Percentiles rank a stretch among this genome's conserved stretches.
These are phyloP conservation scores for Lagerstroemia speciosa DNA, from an alignment of 345 rosid genomes.

Conservation along the genomic window DNA sequence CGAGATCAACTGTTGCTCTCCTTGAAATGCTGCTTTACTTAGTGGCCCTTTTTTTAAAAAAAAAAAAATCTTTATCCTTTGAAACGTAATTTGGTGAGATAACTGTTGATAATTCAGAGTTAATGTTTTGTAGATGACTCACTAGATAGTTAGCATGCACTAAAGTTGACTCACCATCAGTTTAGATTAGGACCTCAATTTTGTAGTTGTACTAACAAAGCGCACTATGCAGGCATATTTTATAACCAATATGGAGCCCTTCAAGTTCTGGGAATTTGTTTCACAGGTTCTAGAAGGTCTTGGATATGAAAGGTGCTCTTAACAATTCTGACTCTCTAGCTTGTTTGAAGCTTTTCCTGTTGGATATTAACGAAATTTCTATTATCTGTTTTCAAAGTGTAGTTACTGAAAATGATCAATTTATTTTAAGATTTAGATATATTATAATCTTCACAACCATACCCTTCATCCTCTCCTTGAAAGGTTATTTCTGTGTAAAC, in stretches of 20 bases:
- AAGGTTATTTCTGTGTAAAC: too few species aligned
- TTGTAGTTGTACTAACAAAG: not conserved
- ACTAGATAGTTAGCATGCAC: not conserved
- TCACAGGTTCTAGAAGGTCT: slow-evolving; percentile 70
- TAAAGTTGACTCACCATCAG: not conserved
- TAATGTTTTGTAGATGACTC: not conserved
- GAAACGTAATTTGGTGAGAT: not conserved
- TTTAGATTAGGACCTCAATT: not conserved
- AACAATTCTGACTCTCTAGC: slow-evolving; percentile 7
- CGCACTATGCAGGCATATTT: slow-evolving; percentile 65
- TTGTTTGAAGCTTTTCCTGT: not conserved
- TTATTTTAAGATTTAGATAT: too few species aligned
- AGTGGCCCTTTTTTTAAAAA: not conserved
- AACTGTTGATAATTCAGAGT: not conserved
- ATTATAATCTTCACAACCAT: too few species aligned
- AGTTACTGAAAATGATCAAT: too few species aligned
- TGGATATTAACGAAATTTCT: not conserved
- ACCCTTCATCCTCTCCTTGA: too few species aligned
- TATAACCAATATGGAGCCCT: slow-evolving; percentile 83
- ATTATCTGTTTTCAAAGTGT: not conserved
- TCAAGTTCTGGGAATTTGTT: slow-evolving; percentile 87
- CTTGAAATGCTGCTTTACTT: not conserved
- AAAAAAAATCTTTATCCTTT: not conserved
- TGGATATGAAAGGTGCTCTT: slow-evolving; percentile 73
- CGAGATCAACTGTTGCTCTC: not conserved